Evolutionary conservation across 2,329 filamentous ascomycete genomes (phyloP), one percentile per base, ranked within the genome.

Genomic region (Aspergillus brasiliensis): DNA sequence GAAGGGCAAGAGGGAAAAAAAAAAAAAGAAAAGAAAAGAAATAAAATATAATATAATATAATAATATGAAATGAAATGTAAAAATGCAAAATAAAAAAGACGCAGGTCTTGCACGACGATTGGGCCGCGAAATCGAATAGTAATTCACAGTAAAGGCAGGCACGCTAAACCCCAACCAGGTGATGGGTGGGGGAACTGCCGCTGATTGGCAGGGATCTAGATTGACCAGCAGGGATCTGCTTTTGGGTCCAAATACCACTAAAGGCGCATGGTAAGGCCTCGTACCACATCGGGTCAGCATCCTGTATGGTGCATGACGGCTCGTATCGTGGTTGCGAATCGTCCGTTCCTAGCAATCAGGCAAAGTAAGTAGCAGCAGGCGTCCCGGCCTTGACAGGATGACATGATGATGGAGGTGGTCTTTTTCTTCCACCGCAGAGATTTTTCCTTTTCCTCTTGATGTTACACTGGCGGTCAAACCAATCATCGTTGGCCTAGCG

Each of bases 191-290:
- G 66, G 62, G 51, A 64, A 60, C 48, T 44, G 56, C 46, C 19
- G 55, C 31, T 75, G 68, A 73, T 74, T 75, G 73, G 73, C 62
- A 59, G 46, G 27, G 13, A 15, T 17, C 52, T 64, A 73, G 68
- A 73, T 73, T 69, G 69, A 66, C 56, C 58, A 64, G 58, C 67
- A 69, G 69, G 69, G 71, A 70, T 69, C 60, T 65, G 62, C 47
- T 25, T 60, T 34, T 49, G 57, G 62, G 42, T 51, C 58, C 47
- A 62, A 61, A 63, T 65, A 63, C 65, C 58, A 38, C 60, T 64
- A 62, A 34, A 23, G 4, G 21, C 11, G 63, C 63, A 63, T 44
- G 17, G 66, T 64, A 61, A 56, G 28, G 25, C 10, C 17, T 46
- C 51, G 60, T 67, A 65, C 56, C 53, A 53, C 34, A 7, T 48